These are phyloP conservation scores for Corymbia maculata DNA, from an alignment of 345 rosid species.

Conservation along the genomic window DNA sequence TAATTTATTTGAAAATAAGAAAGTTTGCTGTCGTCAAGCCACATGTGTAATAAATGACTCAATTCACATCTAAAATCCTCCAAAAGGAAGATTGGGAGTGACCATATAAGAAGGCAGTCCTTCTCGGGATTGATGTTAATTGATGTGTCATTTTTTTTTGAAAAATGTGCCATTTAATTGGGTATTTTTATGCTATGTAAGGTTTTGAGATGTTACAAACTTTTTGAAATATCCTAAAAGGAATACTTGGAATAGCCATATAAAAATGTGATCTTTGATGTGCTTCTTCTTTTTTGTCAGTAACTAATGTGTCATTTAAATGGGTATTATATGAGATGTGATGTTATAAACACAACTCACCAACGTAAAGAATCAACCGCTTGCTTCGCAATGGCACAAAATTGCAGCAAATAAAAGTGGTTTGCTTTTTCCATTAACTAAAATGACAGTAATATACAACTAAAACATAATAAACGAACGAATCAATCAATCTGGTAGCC, in stretches of 20 bases:
- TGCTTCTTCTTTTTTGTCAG: too few species aligned
- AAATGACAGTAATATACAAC: background rate
- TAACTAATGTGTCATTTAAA: too few species aligned
- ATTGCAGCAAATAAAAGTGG: background rate
- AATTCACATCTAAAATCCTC: background rate
- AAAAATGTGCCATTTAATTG: too few species aligned
- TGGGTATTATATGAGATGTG: too few species aligned
- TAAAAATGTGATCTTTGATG: too few species aligned
- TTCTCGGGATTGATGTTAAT: background rate
- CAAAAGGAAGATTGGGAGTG: background rate
- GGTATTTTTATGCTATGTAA: accelerated
- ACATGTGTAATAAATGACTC: background rate
- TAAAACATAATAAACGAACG: background rate
- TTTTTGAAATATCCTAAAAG: background rate
- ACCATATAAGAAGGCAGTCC: background rate
- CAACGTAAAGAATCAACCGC: background rate
- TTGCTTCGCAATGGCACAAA: background rate
- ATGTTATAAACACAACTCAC: too few species aligned
- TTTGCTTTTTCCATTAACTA: background rate
- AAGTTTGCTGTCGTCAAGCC: background rate
- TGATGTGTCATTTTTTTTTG: background rate
- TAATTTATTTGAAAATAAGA: background rate
- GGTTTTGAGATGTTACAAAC: background rate
- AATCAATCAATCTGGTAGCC: background rate
- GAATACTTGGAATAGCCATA: too few species aligned